Percentiles rank a stretch among this genome's conserved stretches.
These are phyloP conservation scores for Suhomyces xylopsoci DNA, from an alignment of 805 yeast species.

Conservation along the genomic window DNA sequence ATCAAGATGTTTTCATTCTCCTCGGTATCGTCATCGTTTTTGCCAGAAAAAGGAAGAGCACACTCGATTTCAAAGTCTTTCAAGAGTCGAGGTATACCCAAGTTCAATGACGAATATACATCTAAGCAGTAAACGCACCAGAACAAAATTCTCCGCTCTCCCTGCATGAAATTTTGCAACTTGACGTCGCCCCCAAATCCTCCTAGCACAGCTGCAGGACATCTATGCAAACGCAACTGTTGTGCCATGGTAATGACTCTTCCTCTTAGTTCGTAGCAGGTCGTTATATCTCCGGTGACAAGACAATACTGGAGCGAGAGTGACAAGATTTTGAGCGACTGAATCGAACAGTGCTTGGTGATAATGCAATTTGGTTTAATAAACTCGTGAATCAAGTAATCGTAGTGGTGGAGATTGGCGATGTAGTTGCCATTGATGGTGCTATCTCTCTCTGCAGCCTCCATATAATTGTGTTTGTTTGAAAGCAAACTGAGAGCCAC, in stretches of 20 bases:
- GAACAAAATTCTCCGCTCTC: constrained; percentile 75
- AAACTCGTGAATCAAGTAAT: constrained; percentile 59
- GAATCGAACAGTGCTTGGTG: constrained; percentile 58
- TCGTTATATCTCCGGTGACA: constrained; percentile 67
- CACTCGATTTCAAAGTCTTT: constrained; percentile 84
- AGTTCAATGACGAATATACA: constrained; percentile 64
- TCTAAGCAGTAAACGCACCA: constrained; percentile 84
- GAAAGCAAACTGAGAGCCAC: constrained; percentile 48
- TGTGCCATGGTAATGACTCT: constrained; percentile 79
- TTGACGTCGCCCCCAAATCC: constrained; percentile 19
- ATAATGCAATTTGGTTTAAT: constrained; percentile 55
- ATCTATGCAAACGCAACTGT: constrained; percentile 77
- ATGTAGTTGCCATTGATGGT: constrained; percentile 18
- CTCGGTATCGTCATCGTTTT: constrained; percentile 35
- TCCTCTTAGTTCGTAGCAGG: constrained; percentile 74
- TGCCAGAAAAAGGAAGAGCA: constrained; percentile 66
- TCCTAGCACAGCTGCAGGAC: constrained; percentile 75
- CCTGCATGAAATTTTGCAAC: constrained; percentile 68
- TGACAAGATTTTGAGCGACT: constrained; percentile 65
- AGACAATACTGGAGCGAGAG: constrained; percentile 69
- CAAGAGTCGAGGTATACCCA: constrained; percentile 79
- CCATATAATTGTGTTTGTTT: constrained; percentile 31
- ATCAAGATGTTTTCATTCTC: constrained; percentile 56
- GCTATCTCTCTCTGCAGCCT: constrained; percentile 7
- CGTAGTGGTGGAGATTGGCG: constrained; percentile 46